These are phyloP conservation scores for Hanseniaspora vineae DNA, from an alignment of 805 yeast genomes.

Conservation along the genomic window DNA sequence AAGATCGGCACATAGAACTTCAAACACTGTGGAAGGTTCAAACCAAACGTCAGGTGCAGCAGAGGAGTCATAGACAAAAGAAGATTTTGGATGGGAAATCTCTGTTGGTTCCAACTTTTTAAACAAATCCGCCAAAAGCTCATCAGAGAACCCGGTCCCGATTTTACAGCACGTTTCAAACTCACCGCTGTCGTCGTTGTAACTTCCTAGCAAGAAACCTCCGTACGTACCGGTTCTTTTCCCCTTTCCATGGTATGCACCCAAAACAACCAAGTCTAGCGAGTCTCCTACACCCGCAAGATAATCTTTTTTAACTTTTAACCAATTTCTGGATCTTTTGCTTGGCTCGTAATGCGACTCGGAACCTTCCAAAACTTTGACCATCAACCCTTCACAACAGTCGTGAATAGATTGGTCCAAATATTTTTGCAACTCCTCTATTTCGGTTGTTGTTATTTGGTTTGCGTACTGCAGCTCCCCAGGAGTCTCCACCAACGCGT, in stretches of 20 bases:
- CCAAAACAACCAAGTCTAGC: slow-evolving; percentile 80
- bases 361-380: slow-evolving; percentile 68
- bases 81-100: slow-evolving; percentile 48
- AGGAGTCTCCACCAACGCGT: slow-evolving; percentile 43
- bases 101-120: slow-evolving; percentile 56
- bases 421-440: slow-evolving; percentile 67
- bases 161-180: slow-evolving; percentile 93
- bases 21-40: slow-evolving; percentile 74
- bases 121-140: slow-evolving; percentile 48
- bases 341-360: slow-evolving; percentile 89
- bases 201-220: slow-evolving; percentile 83
- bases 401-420: slow-evolving; percentile 82
- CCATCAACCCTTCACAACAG: slow-evolving; percentile 93
- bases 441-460: slow-evolving; percentile 50
- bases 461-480: slow-evolving; percentile 82
- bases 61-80: slow-evolving; percentile 53
- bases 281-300: slow-evolving; percentile 94
- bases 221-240: slow-evolving; percentile 93
- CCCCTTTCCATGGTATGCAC: slow-evolving; percentile 89
- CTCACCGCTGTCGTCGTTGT: slow-evolving; percentile 83
- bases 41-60: slow-evolving; percentile 91
- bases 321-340: slow-evolving; percentile 89
- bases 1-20: slow-evolving; percentile 82
- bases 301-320: slow-evolving; percentile 89
- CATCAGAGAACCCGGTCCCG: slow-evolving; percentile 95